Evolutionary conservation across 2,329 filamentous ascomycete species (phyloP), one percentile per base, ranked within the genome.

Genomic region (Elsinoe arachidis): DNA sequence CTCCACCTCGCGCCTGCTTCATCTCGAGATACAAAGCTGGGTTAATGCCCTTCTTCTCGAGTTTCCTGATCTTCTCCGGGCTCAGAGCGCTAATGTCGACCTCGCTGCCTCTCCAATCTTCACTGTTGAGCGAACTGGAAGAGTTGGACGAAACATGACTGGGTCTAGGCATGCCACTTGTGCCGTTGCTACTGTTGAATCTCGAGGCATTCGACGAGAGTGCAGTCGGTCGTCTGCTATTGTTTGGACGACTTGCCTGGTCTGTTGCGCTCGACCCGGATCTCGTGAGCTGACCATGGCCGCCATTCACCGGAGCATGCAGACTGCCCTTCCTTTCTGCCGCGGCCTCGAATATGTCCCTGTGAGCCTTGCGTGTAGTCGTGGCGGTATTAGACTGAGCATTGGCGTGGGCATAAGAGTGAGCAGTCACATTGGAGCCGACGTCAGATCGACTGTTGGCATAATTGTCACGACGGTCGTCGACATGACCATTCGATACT

Each of bases 11-110:
- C 19, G 71, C 72, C 23, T 73, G 72, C 61, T 74, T 73, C 74
- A 77, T 77, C 64, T 78, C 75, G 12, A 73, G 70, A 59, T 73
- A 76, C 51, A 77, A 59, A 9, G 71, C 67, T 12, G 74, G 74
- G 59, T 77, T 75, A 61, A 77, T 73, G 1, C 75, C 74, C 62
- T 76, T 78, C 63, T 74, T 74, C 62, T 68, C 66, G 63, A 74
- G 68, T 61, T 74, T 75, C 58, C 70, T 70, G 43, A 76, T 64
- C 46, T 77, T 70, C 55, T 72, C 69, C 10, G 71, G 67, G 23
- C 67, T 72, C 58, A 76, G 57, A 5, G 61, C 60, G 57, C 68
- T 71, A 12, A 64, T 71, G 56, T 75, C 72, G 44, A 67, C 71
- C n/a, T 68, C 66, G 51, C 71, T 74, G 33, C 70, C 66, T 37